Conservation (phyloP, 192 early-diverging fungal genomes). For the Allomyces arbusculus region DNA sequence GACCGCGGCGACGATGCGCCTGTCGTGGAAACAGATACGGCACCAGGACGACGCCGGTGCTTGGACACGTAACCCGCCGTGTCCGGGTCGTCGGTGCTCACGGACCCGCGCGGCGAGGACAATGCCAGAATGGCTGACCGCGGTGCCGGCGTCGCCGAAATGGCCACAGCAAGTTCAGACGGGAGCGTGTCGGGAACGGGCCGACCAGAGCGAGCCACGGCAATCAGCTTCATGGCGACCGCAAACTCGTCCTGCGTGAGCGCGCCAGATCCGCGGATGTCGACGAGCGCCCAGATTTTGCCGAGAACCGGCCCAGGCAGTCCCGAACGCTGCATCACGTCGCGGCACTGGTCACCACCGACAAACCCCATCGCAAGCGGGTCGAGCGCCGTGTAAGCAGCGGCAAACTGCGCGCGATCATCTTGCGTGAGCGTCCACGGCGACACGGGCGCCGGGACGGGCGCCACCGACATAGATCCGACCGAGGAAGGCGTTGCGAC, state of each 20-base stretch:
- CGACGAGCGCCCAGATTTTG: constrained; percentile 62
- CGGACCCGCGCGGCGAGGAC: too few relatives aligned
- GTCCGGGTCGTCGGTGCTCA: neutral
- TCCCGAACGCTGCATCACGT: constrained; percentile 53
- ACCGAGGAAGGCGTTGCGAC: neutral
- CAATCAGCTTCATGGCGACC: constrained; percentile 90
- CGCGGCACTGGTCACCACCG: constrained; percentile 43
- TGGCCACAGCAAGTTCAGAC: neutral
- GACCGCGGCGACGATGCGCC: neutral
- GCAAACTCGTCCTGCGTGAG: constrained; percentile 87
- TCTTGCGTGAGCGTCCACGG: constrained; percentile 31
- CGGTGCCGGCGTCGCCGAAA: neutral
- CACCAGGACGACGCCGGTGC: neutral
- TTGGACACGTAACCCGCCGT: neutral
- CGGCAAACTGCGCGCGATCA: constrained; percentile 31
- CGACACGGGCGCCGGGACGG: neutral
- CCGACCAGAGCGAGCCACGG: constrained; percentile 16
- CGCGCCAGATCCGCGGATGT: constrained; percentile 62
- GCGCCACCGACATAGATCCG: neutral
- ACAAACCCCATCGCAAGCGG: constrained; percentile 40
- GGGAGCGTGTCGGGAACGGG: neutral
- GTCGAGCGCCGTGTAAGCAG: constrained; percentile 58
- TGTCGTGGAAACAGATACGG: neutral
- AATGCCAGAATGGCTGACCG: too few relatives aligned
- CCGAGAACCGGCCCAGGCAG: constrained; percentile 44